Percentiles rank a stretch among this genome's conserved stretches.
phyloP scores from a whole-genome alignment of 176 grass and related monocot genomes.

The Luzula sylvatica region DNA sequence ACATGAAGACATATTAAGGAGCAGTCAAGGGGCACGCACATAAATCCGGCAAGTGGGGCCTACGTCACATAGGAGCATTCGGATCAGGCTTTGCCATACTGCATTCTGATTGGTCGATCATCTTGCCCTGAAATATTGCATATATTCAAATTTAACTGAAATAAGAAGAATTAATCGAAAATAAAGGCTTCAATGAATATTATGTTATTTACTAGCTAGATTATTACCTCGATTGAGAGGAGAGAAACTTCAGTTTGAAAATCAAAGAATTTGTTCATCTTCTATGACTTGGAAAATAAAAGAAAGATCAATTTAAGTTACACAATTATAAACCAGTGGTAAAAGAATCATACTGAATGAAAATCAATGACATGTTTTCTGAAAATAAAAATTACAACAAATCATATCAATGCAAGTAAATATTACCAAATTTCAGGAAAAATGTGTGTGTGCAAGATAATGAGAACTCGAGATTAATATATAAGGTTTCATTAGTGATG shows the following conservation, averaged over 20 bases:
- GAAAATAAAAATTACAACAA: not conserved
- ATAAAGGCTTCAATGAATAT: conserved; percentile 7
- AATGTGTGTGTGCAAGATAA: not conserved
- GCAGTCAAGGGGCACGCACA: conserved; percentile 19
- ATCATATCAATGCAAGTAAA: not conserved
- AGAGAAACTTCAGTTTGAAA: not conserved
- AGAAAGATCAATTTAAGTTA: not conserved
- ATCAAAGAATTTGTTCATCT: not conserved
- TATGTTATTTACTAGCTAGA: not conserved
- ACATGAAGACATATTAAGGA: no score
- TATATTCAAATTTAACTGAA: not conserved
- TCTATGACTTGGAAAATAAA: not conserved
- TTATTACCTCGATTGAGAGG: not conserved
- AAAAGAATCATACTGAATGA: no score
- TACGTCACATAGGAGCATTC: not conserved
- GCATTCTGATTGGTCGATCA: not conserved
- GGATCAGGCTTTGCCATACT: not conserved
- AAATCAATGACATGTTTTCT: no score
- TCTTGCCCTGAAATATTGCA: not conserved
- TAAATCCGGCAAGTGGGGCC: not conserved
- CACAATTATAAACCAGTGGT: not conserved
- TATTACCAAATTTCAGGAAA: not conserved
- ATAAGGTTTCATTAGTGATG: not conserved
- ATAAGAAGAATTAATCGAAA: not conserved
- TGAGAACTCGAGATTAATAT: not conserved